phyloP scores from a whole-genome alignment of 495 filamentous ascomycete genomes.

The Neurospora tetraspora region DNA sequence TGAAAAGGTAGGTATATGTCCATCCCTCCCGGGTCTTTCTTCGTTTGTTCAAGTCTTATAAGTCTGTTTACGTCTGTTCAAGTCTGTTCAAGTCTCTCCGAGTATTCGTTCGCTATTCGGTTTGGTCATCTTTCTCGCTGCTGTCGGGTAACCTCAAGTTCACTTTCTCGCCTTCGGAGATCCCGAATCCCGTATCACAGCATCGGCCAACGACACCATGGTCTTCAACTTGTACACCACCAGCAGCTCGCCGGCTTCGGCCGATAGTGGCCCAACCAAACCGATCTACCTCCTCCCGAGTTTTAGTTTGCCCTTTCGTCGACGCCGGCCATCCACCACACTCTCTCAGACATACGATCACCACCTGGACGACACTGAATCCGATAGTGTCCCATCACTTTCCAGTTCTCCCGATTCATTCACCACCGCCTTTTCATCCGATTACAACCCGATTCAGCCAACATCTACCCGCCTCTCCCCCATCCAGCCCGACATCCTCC shows the following conservation, averaged over 20 bases:
- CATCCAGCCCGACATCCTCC: conserved; percentile 42
- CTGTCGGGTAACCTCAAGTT: background rate
- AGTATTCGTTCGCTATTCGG: background rate
- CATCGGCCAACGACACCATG: conserved; percentile 8
- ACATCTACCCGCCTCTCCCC: conserved; percentile 16
- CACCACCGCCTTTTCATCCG: conserved; percentile 11
- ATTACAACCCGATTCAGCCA: background rate
- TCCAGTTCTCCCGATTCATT: conserved; percentile 26
- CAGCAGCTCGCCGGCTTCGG: background rate
- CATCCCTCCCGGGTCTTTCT: background rate
- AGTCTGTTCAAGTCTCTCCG: background rate
- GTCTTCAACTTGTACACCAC: conserved; percentile 11
- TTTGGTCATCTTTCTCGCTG: background rate
- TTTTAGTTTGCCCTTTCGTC: conserved; percentile 34
- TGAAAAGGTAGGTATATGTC: background rate
- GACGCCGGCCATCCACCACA: conserved; percentile 14
- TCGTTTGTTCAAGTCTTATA: too few relatives aligned
- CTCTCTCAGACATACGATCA: background rate
- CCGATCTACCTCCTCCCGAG: conserved; percentile 42
- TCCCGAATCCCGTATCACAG: background rate
- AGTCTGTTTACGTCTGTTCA: background rate
- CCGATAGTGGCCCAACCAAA: conserved; percentile 31
- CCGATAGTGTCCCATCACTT: conserved; percentile 8
- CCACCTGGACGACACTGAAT: background rate
- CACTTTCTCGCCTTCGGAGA: background rate